Base-by-base conservation (phyloP, 257 asterid genomes). In the Orobanche coerulescens region DNA sequence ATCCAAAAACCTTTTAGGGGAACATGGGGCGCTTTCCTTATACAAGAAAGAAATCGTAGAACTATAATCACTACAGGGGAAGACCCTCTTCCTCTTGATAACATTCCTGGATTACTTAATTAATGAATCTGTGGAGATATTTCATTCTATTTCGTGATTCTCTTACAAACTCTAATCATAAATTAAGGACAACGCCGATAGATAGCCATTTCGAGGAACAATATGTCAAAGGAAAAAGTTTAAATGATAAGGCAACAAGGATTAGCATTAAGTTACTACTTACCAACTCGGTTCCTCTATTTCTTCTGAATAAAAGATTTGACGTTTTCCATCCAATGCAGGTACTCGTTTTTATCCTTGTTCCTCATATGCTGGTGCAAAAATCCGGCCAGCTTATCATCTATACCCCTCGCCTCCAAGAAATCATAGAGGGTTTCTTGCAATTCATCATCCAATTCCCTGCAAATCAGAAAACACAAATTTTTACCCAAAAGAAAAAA, bases 361-460 rank as follows among this genome's bases (percentile, higher is more conserved):
- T 80, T 75, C 62, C 28, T 73, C 84, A 84, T 80, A 55, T 78
- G 82, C 13, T 37, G 66, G 73, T 89, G 95, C 82, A 93, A 71
- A 77, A 81, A 86, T 50, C 49, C 86, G 33, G 87, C 85, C 71
- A 93, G 79, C 4, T 73, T 71, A 26, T 89, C 97, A 9, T 79
- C 84, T 68, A 93, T 60, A 62, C 95, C 95, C 79, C 96, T 87
- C 2, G 47, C 68, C 82, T 84, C 96, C 47, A 89, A 76, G 84
- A 76, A 93, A 54, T 80, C 87, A 56, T 89, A 89, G 46, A 93
- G 88, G 9, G 82, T 78, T 61, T 79, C 69, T 73, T 83, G 97
- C 69, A 93, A 75, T 23, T 77, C 82, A 68, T 89, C 95, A 39
- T 84, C 94, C 78, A 86, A 49, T 67, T 86, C 97, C 79, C 97